phyloP scores from a whole-genome alignment of 2,329 filamentous ascomycete genomes.

The Diaporthe humulicola region DNA sequence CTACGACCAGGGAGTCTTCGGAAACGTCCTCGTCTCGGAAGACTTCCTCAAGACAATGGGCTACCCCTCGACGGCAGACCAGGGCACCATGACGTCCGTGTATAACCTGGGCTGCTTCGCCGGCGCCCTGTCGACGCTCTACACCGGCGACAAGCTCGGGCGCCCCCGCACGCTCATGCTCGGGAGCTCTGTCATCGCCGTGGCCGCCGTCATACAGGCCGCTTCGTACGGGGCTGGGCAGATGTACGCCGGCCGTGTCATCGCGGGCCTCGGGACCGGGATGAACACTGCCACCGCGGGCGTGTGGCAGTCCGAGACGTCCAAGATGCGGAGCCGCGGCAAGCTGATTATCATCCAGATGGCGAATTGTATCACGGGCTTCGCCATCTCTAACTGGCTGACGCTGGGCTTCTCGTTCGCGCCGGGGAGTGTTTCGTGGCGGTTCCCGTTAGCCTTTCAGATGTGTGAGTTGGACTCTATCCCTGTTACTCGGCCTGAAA shows the following conservation, averaged over 20 bases:
- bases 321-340: conserved; percentile 43
- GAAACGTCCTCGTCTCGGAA: conserved; percentile 46
- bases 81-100: conserved; percentile 42
- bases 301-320: conserved; percentile 42
- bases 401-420: conserved; percentile 42
- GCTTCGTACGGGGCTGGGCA: conserved; percentile 37
- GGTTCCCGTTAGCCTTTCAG: conserved; percentile 46
- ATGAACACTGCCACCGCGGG: conserved; percentile 43
- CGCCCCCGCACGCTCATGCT: conserved; percentile 42
- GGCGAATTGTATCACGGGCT: conserved; percentile 53
- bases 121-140: conserved; percentile 42
- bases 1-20: conserved; percentile 54
- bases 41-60: conserved; percentile 44
- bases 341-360: conserved; percentile 45
- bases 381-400: conserved; percentile 52
- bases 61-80: conserved; percentile 37
- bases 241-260: conserved; percentile 41
- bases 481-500: accelerated
- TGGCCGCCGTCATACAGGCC: conserved; percentile 40
- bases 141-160: conserved; percentile 43
- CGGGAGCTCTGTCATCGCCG: conserved; percentile 42
- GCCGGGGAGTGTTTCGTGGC: conserved; percentile 41
- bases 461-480: conserved; percentile 46
- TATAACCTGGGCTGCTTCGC: conserved; percentile 44
- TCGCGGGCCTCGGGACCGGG: conserved; percentile 41